Evolutionary conservation across 2,329 filamentous ascomycete genomes (phyloP), one percentile per base, ranked within the genome.

Genomic region (Diplodia corticola): DNA sequence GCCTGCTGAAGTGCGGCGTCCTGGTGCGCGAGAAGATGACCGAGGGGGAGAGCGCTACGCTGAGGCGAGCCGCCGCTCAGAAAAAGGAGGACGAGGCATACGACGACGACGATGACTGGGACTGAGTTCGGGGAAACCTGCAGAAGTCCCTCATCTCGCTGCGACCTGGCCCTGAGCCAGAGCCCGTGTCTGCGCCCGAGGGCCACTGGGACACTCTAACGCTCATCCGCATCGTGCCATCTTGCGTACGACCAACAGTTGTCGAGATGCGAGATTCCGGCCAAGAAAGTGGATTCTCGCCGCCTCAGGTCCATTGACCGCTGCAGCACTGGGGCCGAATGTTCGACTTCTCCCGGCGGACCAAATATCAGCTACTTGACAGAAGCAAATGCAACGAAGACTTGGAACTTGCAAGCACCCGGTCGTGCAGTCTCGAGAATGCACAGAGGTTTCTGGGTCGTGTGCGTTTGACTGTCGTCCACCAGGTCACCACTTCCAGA

Each of bases 31-130:
- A 80, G 20, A 86, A 86, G 73, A 81, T 84, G 68, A 80, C 73
- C 44, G 77, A 79, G 46, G 80, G 82, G 60, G 81, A 81, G 54
- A 71, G 71, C 51, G 71, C 50, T 65, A 60, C n/a, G 64, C 73
- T 71, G 67, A 74, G 69, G 73, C 78, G 70, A 69, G 76, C 69
- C 65, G 70, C 63, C 44, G 69, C 70, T 53, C 69, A 63, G 71
- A 71, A 71, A 33, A 69, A 63, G 71, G 72, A 71, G 37, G 73
- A 75, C 59, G 74, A 80, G 55, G 80, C 81, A 37, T 78, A 80
- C 40, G 79, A 82, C 67, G 82, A 83, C 35, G 82, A 84, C 37
- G 82, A 84, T 69, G 83, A 86, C 67, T 86, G 83, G 83, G 83
- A 80, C 66, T 81, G 74, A 79, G 51, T 9, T 9, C 26, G n/a